Percentiles rank a stretch among this genome's conserved stretches.
These are phyloP conservation scores for Globisporangium heterothallicum DNA, from an alignment of 352 stramenopile species.

Conservation along the genomic window DNA sequence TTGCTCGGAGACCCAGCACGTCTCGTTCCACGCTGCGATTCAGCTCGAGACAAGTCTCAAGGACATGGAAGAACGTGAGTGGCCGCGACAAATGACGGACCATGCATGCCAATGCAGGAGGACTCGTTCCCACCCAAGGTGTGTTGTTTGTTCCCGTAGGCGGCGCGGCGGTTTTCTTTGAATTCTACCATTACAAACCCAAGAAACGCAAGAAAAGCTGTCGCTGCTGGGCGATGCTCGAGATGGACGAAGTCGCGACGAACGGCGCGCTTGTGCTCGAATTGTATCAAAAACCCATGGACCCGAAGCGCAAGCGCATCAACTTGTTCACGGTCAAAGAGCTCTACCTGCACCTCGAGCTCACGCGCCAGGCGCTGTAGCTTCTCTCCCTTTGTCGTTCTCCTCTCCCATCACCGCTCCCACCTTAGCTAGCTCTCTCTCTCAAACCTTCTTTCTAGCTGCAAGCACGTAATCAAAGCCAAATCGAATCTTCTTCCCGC, in stretches of 20 bases:
- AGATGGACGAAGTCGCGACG: slow-evolving; percentile 56
- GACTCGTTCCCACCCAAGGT: too few species aligned
- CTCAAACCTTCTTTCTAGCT: slow-evolving; percentile 19
- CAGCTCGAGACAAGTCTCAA: slow-evolving; percentile 44
- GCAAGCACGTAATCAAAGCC: slow-evolving; percentile 91
- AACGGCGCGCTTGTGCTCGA: slow-evolving; percentile 35
- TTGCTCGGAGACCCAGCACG: slow-evolving; percentile 35
- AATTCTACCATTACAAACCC: slow-evolving; percentile 72
- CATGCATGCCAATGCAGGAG: too few species aligned
- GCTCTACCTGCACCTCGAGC: slow-evolving; percentile 53
- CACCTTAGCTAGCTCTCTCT: too few species aligned
- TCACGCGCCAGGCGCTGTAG: slow-evolving; percentile 19
- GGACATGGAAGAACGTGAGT: slow-evolving; percentile 53
- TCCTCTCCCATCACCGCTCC: too few species aligned
- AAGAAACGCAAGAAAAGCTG: slow-evolving; percentile 78
- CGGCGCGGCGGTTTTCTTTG: slow-evolving; percentile 55
- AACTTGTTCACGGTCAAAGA: slow-evolving; percentile 72
- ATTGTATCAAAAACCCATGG: slow-evolving; percentile 68
- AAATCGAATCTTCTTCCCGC: slow-evolving; percentile 41
- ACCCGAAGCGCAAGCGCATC: slow-evolving; percentile 56
- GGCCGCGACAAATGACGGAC: too few species aligned
- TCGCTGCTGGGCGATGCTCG: slow-evolving; percentile 63
- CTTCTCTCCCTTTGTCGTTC: too few species aligned
- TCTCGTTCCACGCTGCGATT: slow-evolving; percentile 39
- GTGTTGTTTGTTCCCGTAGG: slow-evolving; percentile 23